phyloP scores from a whole-genome alignment of 129 eudicot genomes.

The Saussurea involucrata region DNA sequence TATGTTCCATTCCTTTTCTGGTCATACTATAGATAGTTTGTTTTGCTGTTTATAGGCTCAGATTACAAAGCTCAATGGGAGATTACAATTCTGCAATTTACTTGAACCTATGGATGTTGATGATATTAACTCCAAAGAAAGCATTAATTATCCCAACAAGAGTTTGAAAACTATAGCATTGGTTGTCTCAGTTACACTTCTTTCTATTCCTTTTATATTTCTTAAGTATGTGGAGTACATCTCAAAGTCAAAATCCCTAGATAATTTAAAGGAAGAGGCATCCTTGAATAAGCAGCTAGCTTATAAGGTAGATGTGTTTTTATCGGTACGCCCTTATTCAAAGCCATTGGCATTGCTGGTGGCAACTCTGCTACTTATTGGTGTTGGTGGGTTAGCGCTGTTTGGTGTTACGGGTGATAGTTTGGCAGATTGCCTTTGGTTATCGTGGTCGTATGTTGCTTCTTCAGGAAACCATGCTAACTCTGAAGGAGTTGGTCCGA shows the following conservation, averaged over 20 bases:
- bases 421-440: slow-evolving; percentile 80
- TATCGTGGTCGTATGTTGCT: slow-evolving; percentile 86
- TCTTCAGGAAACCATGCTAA: slow-evolving; percentile 76
- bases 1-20: background rate
- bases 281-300: slow-evolving; percentile 78
- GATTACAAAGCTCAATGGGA: slow-evolving; percentile 48
- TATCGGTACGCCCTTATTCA: slow-evolving; percentile 74
- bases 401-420: slow-evolving; percentile 80
- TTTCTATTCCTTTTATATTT: slow-evolving; percentile 60
- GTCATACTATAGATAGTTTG: background rate
- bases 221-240: slow-evolving; percentile 66
- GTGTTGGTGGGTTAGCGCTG: slow-evolving; percentile 82
- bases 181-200: slow-evolving; percentile 49
- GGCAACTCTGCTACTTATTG: slow-evolving; percentile 69
- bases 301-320: slow-evolving; percentile 65
- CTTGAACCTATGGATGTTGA: slow-evolving; percentile 30
- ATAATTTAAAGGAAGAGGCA: slow-evolving; percentile 56
- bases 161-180: slow-evolving; percentile 57
- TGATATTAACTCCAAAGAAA: slow-evolving; percentile 26
- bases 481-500: slow-evolving; percentile 70
- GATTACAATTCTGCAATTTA: slow-evolving; percentile 47
- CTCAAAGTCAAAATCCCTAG: slow-evolving; percentile 48
- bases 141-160: slow-evolving; percentile 29
- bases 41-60: slow-evolving; percentile 45
- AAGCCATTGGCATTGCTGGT: slow-evolving; percentile 77